Base-by-base conservation (phyloP, 345 rosid species). In the Heritiera fomes region DNA sequence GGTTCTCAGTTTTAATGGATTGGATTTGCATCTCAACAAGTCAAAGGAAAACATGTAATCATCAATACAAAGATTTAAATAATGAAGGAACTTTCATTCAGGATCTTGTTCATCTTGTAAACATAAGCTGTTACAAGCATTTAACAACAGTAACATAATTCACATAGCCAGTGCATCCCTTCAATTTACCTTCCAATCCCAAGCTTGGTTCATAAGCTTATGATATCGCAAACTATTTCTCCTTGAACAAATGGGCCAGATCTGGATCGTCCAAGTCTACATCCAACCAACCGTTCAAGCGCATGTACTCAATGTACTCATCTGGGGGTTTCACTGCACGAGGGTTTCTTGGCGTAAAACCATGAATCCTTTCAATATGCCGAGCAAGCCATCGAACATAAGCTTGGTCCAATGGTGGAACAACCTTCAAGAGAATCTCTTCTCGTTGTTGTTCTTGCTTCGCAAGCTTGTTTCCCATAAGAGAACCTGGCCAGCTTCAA, bases 221-320 rank as follows among this genome's bases (percentile, higher is more conserved):
- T 59, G 40, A 4, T 28, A 71, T 30, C 20, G 45, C 75, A 15
- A 41, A 75, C 9, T 38, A 60, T 56, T 56, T 41, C 41, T 67
- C 12, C 82, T 78, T 87, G 80, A 91, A 85, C 86, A 94, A 50
- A 84, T 92, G 94, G 43, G 90, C 88, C 6, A 92, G 84, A 82
- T 90, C 92, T 68, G 94, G 97, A 81, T 94, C 97, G 71, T 94
- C 88, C 85, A 91, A 79, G 82, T 86, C 87, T 77, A 90, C 88
- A 79, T 91, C 94, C 79, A 92, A 79, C 87, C 82, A 85, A 52
- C 97, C 96, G 64, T 91, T 85, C 68, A 89, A 75, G 56, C 82
- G 84, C 97, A 91, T 91, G 80, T 80, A 85, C 79, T 88, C 91
- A 6, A 88, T 78, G 82, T 92, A 92, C 59, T 82, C 92, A 83